Evolutionary conservation across 768 basidiomycete genomes (phyloP).

Genomic region (Russula sp.): DNA sequence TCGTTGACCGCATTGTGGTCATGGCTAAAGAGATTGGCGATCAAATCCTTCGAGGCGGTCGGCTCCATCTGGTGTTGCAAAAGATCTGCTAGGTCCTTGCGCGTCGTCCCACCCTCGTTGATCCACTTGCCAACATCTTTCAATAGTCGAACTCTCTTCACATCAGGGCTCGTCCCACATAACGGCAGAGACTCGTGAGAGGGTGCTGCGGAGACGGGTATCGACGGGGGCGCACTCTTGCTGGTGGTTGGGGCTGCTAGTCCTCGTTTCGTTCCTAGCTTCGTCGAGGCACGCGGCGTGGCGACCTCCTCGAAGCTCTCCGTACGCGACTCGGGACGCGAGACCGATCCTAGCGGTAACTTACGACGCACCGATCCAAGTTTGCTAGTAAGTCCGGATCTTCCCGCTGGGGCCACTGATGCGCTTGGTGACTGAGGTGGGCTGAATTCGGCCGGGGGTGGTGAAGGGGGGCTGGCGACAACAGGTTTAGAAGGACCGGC

Average conservation of each 20-base stretch:
- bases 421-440: constrained; percentile 43
- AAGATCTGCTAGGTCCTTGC: constrained; percentile 82
- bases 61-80: constrained; percentile 91
- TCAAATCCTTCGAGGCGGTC: constrained; percentile 67
- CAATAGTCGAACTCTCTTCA: constrained; percentile 57
- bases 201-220: constrained; percentile 32
- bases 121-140: constrained; percentile 82
- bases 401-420: constrained; percentile 33
- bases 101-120: constrained; percentile 75
- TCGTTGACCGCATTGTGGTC: constrained; percentile 96
- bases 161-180: constrained; percentile 48
- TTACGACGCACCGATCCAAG: constrained; percentile 64
- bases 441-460: constrained; percentile 30
- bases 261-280: constrained; percentile 37
- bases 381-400: constrained; percentile 42
- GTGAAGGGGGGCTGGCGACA: constrained; percentile 24
- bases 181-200: constrained; percentile 35
- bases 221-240: constrained; percentile 31
- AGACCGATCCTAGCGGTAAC: constrained; percentile 51
- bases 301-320: constrained; percentile 35
- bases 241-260: constrained; percentile 26
- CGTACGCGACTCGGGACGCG: constrained; percentile 43
- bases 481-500: constrained; percentile 24
- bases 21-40: constrained; percentile 81
- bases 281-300: constrained; percentile 28